Percentiles rank a stretch among this genome's conserved stretches.
phyloP scores from a whole-genome alignment of 1,284 basidiomycete species.

The Termitomyces sp. region DNA sequence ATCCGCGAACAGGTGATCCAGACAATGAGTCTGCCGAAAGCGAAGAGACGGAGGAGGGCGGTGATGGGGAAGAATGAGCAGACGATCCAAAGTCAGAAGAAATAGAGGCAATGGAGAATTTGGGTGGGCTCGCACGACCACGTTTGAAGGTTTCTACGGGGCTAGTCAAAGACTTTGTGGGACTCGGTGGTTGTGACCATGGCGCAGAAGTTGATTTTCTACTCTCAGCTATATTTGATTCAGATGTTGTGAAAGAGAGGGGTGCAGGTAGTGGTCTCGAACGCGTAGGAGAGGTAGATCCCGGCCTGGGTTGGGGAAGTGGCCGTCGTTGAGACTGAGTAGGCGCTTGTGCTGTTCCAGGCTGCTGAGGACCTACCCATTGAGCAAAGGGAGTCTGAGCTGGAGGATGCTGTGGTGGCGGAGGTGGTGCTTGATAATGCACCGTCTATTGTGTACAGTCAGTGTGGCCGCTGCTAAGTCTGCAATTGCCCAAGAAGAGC shows the following conservation, averaged over 20 bases:
- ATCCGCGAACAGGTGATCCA: neutral
- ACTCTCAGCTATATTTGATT: neutral
- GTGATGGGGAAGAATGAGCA: slow-evolving; percentile 10
- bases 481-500: slow-evolving; percentile 1
- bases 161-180: slow-evolving; percentile 6
- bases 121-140: slow-evolving; percentile 17
- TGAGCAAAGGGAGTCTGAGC: neutral
- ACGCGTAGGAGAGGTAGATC: slow-evolving; percentile 13
- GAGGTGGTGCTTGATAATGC: slow-evolving; percentile 10
- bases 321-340: slow-evolving; percentile 11
- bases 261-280: slow-evolving; percentile 17
- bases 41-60: neutral
- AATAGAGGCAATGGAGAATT: slow-evolving; percentile 14
- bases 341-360: neutral
- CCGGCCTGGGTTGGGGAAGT: slow-evolving; percentile 12
- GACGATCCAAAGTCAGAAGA: slow-evolving; percentile 8
- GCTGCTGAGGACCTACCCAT: slow-evolving; percentile 6
- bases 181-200: slow-evolving; percentile 11
- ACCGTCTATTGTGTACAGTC: slow-evolving; percentile 12
- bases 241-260: neutral
- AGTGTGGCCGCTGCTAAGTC: slow-evolving; percentile 8
- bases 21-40: slow-evolving; percentile 4
- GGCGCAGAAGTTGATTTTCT: neutral
- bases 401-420: slow-evolving; percentile 4
- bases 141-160: slow-evolving; percentile 7